A percentile compares a stretch with the other conserved stretches of the same genome.
These are phyloP conservation scores for Lobosporangium transversale DNA, from an alignment of 192 early-diverging fungal genomes.

Conservation along the genomic window DNA sequence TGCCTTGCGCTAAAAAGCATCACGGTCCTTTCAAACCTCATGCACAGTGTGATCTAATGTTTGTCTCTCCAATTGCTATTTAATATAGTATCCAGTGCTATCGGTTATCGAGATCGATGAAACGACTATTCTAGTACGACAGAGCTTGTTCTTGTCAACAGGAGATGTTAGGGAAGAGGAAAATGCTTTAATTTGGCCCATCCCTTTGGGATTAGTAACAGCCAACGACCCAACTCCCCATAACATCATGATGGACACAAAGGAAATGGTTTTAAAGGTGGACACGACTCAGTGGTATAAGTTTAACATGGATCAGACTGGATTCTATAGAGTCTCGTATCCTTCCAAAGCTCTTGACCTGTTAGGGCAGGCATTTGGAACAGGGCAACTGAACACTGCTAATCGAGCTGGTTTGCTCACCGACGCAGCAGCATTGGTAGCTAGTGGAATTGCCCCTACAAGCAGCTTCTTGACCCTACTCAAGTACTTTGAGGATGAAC, in stretches of 20 bases:
- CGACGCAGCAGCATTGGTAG: slow-evolving; percentile 82
- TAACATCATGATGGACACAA: slow-evolving; percentile 62
- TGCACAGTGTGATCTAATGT: too few relatives aligned
- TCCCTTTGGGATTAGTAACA: slow-evolving; percentile 60
- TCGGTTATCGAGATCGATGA: slow-evolving; percentile 43
- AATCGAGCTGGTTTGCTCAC: slow-evolving; percentile 84
- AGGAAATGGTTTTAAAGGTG: slow-evolving; percentile 59
- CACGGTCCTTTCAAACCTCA: too few relatives aligned
- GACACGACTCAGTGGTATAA: slow-evolving; percentile 76
- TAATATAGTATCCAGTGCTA: slow-evolving; percentile 37
- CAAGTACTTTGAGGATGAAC: slow-evolving; percentile 77
- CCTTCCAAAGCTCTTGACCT: slow-evolving; percentile 61
- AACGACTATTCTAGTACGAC: slow-evolving; percentile 63
- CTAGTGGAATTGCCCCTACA: slow-evolving; percentile 82
- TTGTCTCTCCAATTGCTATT: too few relatives aligned
- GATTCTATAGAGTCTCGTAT: slow-evolving; percentile 90
- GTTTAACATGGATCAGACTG: slow-evolving; percentile 83
- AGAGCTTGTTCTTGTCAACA: slow-evolving; percentile 85
- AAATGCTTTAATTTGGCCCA: slow-evolving; percentile 82
- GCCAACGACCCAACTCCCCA: slow-evolving; percentile 60
- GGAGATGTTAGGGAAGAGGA: slow-evolving; percentile 84
- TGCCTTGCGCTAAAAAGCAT: too few relatives aligned
- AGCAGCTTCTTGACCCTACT: slow-evolving; percentile 79
- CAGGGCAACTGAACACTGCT: slow-evolving; percentile 59
- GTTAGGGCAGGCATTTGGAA: slow-evolving; percentile 64